Evolutionary conservation across 1,284 basidiomycete species (phyloP).

Genomic region (Athelia psychrophila): DNA sequence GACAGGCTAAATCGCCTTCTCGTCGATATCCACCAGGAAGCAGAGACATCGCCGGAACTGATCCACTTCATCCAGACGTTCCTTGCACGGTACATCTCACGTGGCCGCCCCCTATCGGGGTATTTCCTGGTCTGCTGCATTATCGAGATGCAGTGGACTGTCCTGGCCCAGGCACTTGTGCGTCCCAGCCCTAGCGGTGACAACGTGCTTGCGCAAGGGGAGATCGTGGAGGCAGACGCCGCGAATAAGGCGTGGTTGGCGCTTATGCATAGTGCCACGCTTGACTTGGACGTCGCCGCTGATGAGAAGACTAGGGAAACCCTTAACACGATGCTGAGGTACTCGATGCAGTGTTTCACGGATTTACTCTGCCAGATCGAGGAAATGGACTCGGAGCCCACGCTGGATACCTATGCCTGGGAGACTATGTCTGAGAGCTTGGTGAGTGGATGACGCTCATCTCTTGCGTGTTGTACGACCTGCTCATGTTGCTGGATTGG

Average conservation of each 20-base stretch:
- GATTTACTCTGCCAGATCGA: slow-evolving; percentile 74
- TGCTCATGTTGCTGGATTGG: neutral
- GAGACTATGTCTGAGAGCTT: slow-evolving; percentile 85
- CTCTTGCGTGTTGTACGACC: neutral
- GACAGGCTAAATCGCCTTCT: slow-evolving; percentile 69
- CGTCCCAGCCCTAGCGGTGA: neutral
- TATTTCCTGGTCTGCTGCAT: slow-evolving; percentile 87
- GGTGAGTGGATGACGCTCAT: slow-evolving; percentile 35
- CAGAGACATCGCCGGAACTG: slow-evolving; percentile 48
- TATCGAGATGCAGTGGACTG: slow-evolving; percentile 81
- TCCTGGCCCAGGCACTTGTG: slow-evolving; percentile 65
- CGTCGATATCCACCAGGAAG: slow-evolving; percentile 55
- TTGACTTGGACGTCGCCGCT: slow-evolving; percentile 32
- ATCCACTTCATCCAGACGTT: slow-evolving; percentile 67
- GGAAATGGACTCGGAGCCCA: slow-evolving; percentile 75
- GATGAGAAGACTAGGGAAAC: slow-evolving; percentile 39
- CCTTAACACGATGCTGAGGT: slow-evolving; percentile 48
- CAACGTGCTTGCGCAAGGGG: slow-evolving; percentile 29
- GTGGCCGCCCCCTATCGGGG: slow-evolving; percentile 78
- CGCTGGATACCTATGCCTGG: slow-evolving; percentile 82
- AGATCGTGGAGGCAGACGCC: slow-evolving; percentile 68
- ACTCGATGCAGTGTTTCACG: slow-evolving; percentile 70
- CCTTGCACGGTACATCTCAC: slow-evolving; percentile 72
- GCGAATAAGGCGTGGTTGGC: slow-evolving; percentile 79
- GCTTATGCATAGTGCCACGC: slow-evolving; percentile 51